Percentiles rank a stretch among this genome's conserved stretches.
Conservation (phyloP, 2,329 filamentous ascomycete genomes). For the Sphaerostilbella broomeana region DNA sequence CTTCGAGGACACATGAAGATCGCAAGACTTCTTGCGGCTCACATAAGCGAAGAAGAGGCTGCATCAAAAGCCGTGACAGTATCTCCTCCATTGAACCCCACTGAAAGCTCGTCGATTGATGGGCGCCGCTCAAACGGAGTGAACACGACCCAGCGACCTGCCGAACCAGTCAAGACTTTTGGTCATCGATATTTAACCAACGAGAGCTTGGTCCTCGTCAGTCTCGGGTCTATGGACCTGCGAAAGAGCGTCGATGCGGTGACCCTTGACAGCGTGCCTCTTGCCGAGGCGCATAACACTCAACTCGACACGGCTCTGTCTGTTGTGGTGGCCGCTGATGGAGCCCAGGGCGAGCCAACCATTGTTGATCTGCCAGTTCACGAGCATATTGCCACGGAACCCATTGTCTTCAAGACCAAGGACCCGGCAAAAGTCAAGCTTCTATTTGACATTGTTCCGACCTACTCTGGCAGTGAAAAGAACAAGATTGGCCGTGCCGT, state of each 20-base stretch:
- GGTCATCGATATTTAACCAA: slow-evolving; percentile 90
- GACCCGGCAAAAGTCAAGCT: slow-evolving; percentile 79
- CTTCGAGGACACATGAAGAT: slow-evolving; percentile 82
- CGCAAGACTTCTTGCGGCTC: slow-evolving; percentile 58
- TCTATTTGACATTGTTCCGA: slow-evolving; percentile 90
- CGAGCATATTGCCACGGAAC: slow-evolving; percentile 88
- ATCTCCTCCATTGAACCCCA: slow-evolving; percentile 20
- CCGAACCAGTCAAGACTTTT: slow-evolving; percentile 87
- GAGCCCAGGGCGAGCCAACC: slow-evolving; percentile 78
- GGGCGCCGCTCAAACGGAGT: slow-evolving; percentile 49
- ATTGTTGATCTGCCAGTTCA: slow-evolving; percentile 90
- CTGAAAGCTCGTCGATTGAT: slow-evolving; percentile 54
- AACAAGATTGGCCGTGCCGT: slow-evolving; percentile 85
- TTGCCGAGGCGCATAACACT: slow-evolving; percentile 82
- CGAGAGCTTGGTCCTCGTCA: slow-evolving; percentile 84
- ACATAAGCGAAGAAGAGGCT: slow-evolving; percentile 31
- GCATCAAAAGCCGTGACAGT: slow-evolving; percentile 18
- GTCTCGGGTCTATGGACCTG: slow-evolving; percentile 90
- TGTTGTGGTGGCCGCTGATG: slow-evolving; percentile 78
- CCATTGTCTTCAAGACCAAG: slow-evolving; percentile 77
- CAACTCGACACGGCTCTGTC: slow-evolving; percentile 92
- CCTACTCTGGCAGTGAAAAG: slow-evolving; percentile 84
- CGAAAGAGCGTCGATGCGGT: slow-evolving; percentile 76
- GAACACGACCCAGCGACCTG: slow-evolving; percentile 42
- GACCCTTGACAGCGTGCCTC: slow-evolving; percentile 78